Evolutionary conservation across 768 basidiomycete genomes (phyloP).

Genomic region (Tubosaeta sp.): DNA sequence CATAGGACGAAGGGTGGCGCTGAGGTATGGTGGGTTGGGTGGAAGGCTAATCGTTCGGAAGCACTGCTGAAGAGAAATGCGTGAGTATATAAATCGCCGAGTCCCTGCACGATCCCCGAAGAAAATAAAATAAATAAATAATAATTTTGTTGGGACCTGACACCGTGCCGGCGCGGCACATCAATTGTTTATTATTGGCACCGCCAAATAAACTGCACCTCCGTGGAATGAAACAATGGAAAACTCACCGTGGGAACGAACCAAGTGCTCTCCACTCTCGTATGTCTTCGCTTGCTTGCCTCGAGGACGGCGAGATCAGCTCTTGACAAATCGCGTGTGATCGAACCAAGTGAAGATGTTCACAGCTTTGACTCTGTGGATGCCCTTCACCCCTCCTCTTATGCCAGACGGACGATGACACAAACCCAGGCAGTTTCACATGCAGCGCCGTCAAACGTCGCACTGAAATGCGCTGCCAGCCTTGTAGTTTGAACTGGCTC

Average conservation of each 20-base stretch:
- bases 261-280: constrained; percentile 14
- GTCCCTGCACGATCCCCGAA: background rate
- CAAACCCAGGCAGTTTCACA: constrained; percentile 10
- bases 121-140: background rate
- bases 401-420: constrained; percentile 18
- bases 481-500: constrained; percentile 19
- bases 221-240: constrained; percentile 27
- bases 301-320: constrained; percentile 29
- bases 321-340: constrained; percentile 6
- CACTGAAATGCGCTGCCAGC: background rate
- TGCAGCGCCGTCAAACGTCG: constrained; percentile 6
- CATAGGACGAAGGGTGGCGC: constrained; percentile 26
- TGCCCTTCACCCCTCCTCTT: constrained; percentile 16
- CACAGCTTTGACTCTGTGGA: constrained; percentile 10
- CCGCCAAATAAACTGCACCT: constrained; percentile 19
- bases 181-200: constrained; percentile 27
- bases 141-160: constrained; percentile 21
- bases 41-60: constrained; percentile 17
- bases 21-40: background rate
- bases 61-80: constrained; percentile 6
- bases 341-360: constrained; percentile 9
- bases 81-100: constrained; percentile 24
- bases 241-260: constrained; percentile 30
- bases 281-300: constrained; percentile 29
- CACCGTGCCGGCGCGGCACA: constrained; percentile 22